A percentile compares a stretch with the other conserved stretches of the same genome.
Evolutionary conservation across 768 basidiomycete genomes (phyloP).

Genomic region (Pleurotus tuber-regium): DNA sequence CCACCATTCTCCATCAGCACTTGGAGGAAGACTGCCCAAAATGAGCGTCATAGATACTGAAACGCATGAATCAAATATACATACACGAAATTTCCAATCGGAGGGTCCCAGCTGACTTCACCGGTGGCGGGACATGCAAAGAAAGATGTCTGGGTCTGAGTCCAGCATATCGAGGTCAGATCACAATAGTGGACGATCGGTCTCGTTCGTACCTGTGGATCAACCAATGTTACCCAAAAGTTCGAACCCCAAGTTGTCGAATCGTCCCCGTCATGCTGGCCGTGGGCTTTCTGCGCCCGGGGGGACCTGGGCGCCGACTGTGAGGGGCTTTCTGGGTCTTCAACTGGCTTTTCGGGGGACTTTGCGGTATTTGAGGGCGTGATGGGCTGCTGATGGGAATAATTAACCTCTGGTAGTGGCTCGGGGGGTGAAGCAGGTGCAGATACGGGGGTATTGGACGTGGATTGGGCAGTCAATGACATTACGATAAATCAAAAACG

Average conservation of each 20-base stretch:
- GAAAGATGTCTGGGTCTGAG: constrained; percentile 66
- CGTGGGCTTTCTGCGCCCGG: constrained; percentile 16
- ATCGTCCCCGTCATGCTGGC: constrained; percentile 37
- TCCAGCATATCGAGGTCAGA: constrained; percentile 4
- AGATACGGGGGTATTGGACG: constrained; percentile 7
- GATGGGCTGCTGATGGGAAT: not conserved
- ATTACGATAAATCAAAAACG: constrained; percentile 1
- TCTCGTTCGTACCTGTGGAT: constrained; percentile 73
- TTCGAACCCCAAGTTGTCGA: constrained; percentile 75
- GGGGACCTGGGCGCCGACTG: constrained; percentile 25
- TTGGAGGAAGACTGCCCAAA: constrained; percentile 69
- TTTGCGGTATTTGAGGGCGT: not conserved
- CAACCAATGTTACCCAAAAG: constrained; percentile 93
- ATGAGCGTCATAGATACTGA: constrained; percentile 15
- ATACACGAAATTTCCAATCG: constrained; percentile 85
- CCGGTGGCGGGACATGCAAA: constrained; percentile 93
- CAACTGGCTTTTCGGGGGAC: not conserved
- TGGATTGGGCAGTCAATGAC: constrained; percentile 3
- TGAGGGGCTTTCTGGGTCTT: constrained; percentile 16
- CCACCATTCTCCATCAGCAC: constrained; percentile 92
- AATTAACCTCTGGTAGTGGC: not conserved
- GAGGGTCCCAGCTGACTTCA: constrained; percentile 91
- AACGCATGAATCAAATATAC: constrained; percentile 24
- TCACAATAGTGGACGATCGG: constrained; percentile 9
- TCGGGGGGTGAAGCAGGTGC: constrained; percentile 2